Percentiles rank a stretch among this genome's conserved stretches.
Evolutionary conservation across 257 asterid genomes (phyloP).

Genomic region (Salvia rosmarinus): DNA sequence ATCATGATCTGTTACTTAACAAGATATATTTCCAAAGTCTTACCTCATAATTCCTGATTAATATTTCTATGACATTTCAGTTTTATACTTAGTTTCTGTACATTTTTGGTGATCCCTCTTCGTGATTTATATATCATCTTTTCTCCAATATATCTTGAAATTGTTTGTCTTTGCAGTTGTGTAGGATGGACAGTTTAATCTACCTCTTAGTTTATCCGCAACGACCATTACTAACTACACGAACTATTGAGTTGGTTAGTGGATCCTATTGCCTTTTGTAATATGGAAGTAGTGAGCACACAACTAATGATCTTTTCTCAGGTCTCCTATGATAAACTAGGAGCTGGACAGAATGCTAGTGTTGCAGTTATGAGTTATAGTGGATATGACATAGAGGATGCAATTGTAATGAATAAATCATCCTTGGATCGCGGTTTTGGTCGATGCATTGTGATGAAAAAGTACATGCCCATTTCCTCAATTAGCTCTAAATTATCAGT

Average conservation of each 20-base stretch:
- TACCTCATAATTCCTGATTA: background rate
- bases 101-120: background rate
- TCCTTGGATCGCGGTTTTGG: slow-evolving; percentile 99
- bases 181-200: slow-evolving; percentile 81
- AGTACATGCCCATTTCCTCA: slow-evolving; percentile 45
- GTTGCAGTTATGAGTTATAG: slow-evolving; percentile 99
- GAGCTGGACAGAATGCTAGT: slow-evolving; percentile 98
- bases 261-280: slow-evolving; percentile 22
- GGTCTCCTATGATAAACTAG: slow-evolving; percentile 87
- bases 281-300: background rate
- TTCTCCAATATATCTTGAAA: slow-evolving; percentile 8
- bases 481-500: background rate
- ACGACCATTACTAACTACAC: slow-evolving; percentile 88
- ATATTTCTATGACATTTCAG: background rate
- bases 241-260: slow-evolving; percentile 93
- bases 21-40: background rate
- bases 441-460: slow-evolving; percentile 90
- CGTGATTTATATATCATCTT: background rate
- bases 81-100: background rate
- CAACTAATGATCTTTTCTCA: slow-evolving; percentile 39
- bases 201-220: slow-evolving; percentile 97
- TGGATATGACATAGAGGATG: slow-evolving; percentile 99
- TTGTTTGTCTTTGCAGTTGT: slow-evolving; percentile 52
- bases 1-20: background rate
- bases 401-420: slow-evolving; percentile 95